Percentiles rank a stretch among this genome's conserved stretches.
Evolutionary conservation across 2,329 filamentous ascomycete genomes (phyloP).

Genomic region (Phyllosticta citribraziliensis): DNA sequence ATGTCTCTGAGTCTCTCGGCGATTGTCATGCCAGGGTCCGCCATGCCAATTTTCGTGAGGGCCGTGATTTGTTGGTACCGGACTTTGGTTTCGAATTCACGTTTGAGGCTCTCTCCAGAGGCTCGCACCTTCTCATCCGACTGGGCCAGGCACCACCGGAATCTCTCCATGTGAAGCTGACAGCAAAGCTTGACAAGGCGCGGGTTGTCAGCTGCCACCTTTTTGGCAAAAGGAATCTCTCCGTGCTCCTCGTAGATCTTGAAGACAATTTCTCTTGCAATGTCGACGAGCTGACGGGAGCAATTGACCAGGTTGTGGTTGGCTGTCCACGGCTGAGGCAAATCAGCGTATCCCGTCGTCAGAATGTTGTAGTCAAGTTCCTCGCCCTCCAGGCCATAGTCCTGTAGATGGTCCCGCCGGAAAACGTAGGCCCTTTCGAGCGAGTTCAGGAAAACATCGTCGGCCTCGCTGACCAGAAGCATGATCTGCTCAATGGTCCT

Average conservation of each 20-base stretch:
- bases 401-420: slow-evolving; percentile 55
- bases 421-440: slow-evolving; percentile 59
- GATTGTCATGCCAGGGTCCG: slow-evolving; percentile 48
- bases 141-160: slow-evolving; percentile 48
- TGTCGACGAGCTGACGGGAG: slow-evolving; percentile 28
- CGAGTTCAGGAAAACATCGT: slow-evolving; percentile 59
- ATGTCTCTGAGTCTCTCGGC: slow-evolving; percentile 56
- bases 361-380: slow-evolving; percentile 42
- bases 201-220: slow-evolving; percentile 35
- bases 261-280: slow-evolving; percentile 31
- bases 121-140: slow-evolving; percentile 38
- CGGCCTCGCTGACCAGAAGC: slow-evolving; percentile 52
- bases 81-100: slow-evolving; percentile 29
- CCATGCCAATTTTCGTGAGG: slow-evolving; percentile 41
- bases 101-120: slow-evolving; percentile 39
- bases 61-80: slow-evolving; percentile 33
- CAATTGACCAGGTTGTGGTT: slow-evolving; percentile 38
- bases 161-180: slow-evolving; percentile 49
- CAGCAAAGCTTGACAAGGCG: slow-evolving; percentile 49
- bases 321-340: slow-evolving; percentile 83
- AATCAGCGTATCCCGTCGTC: slow-evolving; percentile 51
- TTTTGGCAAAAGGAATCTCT: slow-evolving; percentile 26
- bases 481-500: slow-evolving; percentile 43
- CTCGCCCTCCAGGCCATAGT: slow-evolving; percentile 66
- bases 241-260: slow-evolving; percentile 28